These are phyloP conservation scores for Aquilaria agallochum DNA, from an alignment of 441 rosid species.

Conservation along the genomic window DNA sequence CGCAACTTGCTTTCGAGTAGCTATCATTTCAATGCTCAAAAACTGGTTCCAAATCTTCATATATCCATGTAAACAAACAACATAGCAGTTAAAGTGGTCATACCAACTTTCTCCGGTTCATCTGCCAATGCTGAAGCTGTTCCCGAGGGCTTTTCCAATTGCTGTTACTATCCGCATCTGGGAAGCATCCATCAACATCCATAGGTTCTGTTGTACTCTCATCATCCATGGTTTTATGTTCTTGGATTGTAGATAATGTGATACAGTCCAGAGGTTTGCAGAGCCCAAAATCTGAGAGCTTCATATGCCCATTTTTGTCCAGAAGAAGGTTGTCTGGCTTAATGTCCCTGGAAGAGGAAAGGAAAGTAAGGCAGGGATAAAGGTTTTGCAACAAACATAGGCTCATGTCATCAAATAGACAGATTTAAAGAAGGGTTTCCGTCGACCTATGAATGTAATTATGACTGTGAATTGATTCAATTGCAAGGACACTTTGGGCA, in stretches of 20 bases:
- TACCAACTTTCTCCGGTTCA: slow-evolving; percentile 95
- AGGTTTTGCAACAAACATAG: slow-evolving; percentile 5
- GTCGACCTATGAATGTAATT: slow-evolving; percentile 90
- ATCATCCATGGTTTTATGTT: slow-evolving; percentile 66
- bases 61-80: slow-evolving; percentile 1
- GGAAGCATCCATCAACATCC: slow-evolving; percentile 79
- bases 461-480: slow-evolving; percentile 92
- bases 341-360: slow-evolving; percentile 65
- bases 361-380: slow-evolving; percentile 19
- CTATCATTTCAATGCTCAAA: neutral
- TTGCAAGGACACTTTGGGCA: slow-evolving; percentile 93
- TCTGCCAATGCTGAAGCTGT: slow-evolving; percentile 99
- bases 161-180: slow-evolving; percentile 72
- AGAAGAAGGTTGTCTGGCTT: slow-evolving; percentile 96
- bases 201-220: slow-evolving; percentile 60
- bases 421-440: slow-evolving; percentile 17
- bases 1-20: neutral
- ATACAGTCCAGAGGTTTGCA: slow-evolving; percentile 96
- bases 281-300: slow-evolving; percentile 96
- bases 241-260: slow-evolving; percentile 70
- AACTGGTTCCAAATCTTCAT: neutral
- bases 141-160: slow-evolving; percentile 87
- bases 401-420: slow-evolving; percentile 5
- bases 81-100: slow-evolving; percentile 15
- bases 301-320: slow-evolving; percentile 96